Percentiles rank a stretch among this genome's conserved stretches.
Conservation (phyloP, 1,284 basidiomycete species). For the Boletus smithii region DNA sequence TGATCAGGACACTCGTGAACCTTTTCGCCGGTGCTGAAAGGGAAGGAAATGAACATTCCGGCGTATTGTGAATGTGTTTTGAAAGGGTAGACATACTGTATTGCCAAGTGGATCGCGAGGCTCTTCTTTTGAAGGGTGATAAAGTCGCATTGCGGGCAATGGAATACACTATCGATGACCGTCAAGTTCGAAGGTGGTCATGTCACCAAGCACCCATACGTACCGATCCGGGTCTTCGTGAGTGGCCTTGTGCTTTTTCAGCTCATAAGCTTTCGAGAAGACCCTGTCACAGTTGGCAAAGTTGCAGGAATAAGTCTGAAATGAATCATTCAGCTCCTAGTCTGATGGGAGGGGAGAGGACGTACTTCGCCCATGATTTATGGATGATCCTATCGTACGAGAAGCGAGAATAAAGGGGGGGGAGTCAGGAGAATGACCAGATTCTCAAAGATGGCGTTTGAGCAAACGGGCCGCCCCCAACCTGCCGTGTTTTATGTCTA, state of each 20-base stretch:
- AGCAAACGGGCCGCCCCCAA: too few relatives aligned
- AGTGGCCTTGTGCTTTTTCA: conserved; percentile 23
- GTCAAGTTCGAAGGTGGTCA: background rate
- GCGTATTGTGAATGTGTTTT: background rate
- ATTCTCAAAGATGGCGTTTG: conserved; percentile 7
- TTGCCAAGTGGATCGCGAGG: conserved; percentile 21
- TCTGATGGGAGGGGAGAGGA: background rate
- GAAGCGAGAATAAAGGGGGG: too few relatives aligned
- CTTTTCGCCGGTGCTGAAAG: conserved; percentile 27
- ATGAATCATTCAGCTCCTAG: background rate
- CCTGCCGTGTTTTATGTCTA: background rate
- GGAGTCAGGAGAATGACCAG: conserved; percentile 21
- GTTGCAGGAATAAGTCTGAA: conserved; percentile 20
- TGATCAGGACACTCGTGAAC: conserved; percentile 18
- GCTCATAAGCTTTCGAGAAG: conserved; percentile 21
- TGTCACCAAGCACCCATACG: background rate
- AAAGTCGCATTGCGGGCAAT: conserved; percentile 24
- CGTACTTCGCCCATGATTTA: conserved; percentile 17
- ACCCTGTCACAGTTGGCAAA: conserved; percentile 8
- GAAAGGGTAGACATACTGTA: conserved; percentile 17
- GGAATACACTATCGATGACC: conserved; percentile 13
- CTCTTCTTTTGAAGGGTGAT: conserved; percentile 26
- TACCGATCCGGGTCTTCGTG: conserved; percentile 21
- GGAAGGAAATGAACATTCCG: background rate
- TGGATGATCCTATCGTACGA: background rate